These are phyloP conservation scores for Cyberlindnera misumaiensis DNA, from an alignment of 805 yeast species.

Conservation along the genomic window DNA sequence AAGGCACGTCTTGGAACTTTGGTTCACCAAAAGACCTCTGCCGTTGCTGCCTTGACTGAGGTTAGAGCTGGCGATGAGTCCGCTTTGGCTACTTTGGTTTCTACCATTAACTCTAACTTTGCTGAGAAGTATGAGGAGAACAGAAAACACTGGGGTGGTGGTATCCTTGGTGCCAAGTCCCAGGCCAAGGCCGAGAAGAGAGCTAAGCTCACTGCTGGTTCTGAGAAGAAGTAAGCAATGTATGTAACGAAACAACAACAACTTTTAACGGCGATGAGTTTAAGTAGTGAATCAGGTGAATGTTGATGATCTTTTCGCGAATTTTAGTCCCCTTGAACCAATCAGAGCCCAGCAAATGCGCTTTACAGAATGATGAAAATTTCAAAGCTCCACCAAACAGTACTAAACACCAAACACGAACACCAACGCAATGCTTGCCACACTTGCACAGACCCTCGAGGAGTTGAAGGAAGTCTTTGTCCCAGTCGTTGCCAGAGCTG, in stretches of 20 bases:
- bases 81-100: constrained; percentile 85
- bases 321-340: constrained; percentile 10
- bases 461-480: constrained; percentile 75
- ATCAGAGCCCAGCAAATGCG: constrained; percentile 14
- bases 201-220: constrained; percentile 13
- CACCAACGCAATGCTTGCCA: constrained; percentile 25
- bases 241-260: too few relatives aligned
- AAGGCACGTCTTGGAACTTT: constrained; percentile 97
- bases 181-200: constrained; percentile 57
- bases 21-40: constrained; percentile 95
- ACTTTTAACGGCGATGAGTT: neutral
- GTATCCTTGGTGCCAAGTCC: constrained; percentile 94
- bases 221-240: constrained; percentile 12
- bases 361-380: constrained; percentile 4
- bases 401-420: neutral
- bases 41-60: constrained; percentile 96
- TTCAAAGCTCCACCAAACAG: neutral
- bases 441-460: constrained; percentile 33
- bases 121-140: constrained; percentile 88
- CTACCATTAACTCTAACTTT: constrained; percentile 92
- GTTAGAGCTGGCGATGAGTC: constrained; percentile 93
- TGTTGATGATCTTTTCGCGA: neutral
- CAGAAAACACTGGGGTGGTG: constrained; percentile 99
- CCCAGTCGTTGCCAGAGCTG: constrained; percentile 78
- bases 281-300: neutral